Evolutionary conservation across 345 rosid genomes (phyloP), one percentile per base, ranked within the genome.

Genomic region (Citrus australasica): DNA sequence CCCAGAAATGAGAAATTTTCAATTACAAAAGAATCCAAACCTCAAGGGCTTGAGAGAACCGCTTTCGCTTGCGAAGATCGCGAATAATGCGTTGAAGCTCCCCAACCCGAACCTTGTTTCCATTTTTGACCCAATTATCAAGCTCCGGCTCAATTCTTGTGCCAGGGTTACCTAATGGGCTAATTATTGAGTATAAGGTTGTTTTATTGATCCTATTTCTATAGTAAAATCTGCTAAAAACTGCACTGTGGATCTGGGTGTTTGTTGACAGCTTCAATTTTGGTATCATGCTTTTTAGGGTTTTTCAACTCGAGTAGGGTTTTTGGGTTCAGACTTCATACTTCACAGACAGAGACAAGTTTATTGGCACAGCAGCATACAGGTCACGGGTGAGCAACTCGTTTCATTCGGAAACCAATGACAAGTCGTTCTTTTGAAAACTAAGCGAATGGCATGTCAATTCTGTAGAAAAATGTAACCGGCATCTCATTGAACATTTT

Each of bases 21-120:
- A 67, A 42, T 38, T 25, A 25, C 35, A n/a, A 30, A 40, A 48
- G 53, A 75, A 75, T 32, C 53, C 87, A 62, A 65, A 92, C 96
- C 98, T 95, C 89, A 28, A 95, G 93, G 37, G 98, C 95, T 63
- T 95, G 98, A 77, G 83, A 61, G 86, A 85, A 95, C 60, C 98
- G 93, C 75, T 87, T 90, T 67, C 97, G 89, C 84, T 85, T 82
- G 67, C 98, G 97, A 70, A 93, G 89, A 63, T 95, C 98, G n/a
- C 82, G 94, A 71, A 95, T 81, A 56, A 95, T 89, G 62, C 95
- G 97, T 75, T 92, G 89, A 79, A 95, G 89, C 90, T 93, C 98
- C 1, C 85, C 93, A 67, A 95, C 84, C n/a, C 89, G 84, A 69
- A 93, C 84, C 42, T 77, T 90, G 73, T 88, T 86, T 32, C 98